Evolutionary conservation across 163 green algal genomes (phyloP).

Genomic region (Scenedesmus sp.): DNA sequence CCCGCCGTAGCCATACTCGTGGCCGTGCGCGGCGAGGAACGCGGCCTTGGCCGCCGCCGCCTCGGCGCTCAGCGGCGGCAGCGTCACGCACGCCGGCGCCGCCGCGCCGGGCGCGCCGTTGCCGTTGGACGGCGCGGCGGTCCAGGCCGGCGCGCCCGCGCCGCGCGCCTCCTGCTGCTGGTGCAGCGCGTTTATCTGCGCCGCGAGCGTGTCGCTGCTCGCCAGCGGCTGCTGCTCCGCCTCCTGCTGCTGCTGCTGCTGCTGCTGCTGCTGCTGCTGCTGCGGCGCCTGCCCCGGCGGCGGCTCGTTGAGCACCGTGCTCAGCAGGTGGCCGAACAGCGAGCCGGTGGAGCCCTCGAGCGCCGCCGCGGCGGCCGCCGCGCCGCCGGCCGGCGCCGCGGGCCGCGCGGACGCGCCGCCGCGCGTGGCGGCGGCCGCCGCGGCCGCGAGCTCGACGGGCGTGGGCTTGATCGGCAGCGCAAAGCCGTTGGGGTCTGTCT

Average conservation of each 20-base stretch:
- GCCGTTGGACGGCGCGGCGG: too few relatives aligned
- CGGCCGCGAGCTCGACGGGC: slow-evolving; percentile 4
- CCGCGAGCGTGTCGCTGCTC: slow-evolving; percentile 8
- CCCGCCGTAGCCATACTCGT: slow-evolving; percentile 71
- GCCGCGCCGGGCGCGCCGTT: neutral
- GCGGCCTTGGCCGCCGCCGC: slow-evolving; percentile 7
- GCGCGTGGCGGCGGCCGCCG: slow-evolving; percentile 5
- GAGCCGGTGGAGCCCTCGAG: slow-evolving; percentile 2
- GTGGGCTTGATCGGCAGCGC: slow-evolving; percentile 35
- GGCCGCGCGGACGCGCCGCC: too few relatives aligned
- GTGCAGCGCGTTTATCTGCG: slow-evolving; percentile 26
- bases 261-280: slow-evolving; percentile 26
- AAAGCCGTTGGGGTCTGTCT: slow-evolving; percentile 65
- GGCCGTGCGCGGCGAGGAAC: slow-evolving; percentile 33
- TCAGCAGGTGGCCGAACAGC: slow-evolving; percentile 35
- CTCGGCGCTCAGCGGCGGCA: too few relatives aligned
- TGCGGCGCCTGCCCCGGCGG: neutral
- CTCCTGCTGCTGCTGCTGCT: slow-evolving; percentile 15
- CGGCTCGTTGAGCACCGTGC: slow-evolving; percentile 13
- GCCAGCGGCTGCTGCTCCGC: slow-evolving; percentile 2
- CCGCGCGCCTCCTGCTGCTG: slow-evolving; percentile 11
- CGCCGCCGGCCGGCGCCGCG: too few relatives aligned
- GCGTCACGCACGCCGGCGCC: too few relatives aligned
- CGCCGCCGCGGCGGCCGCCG: slow-evolving; percentile 24
- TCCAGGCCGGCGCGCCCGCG: too few relatives aligned